Evolutionary conservation across 139 green algal species (phyloP).

Genomic region (Chlorella sp.): DNA sequence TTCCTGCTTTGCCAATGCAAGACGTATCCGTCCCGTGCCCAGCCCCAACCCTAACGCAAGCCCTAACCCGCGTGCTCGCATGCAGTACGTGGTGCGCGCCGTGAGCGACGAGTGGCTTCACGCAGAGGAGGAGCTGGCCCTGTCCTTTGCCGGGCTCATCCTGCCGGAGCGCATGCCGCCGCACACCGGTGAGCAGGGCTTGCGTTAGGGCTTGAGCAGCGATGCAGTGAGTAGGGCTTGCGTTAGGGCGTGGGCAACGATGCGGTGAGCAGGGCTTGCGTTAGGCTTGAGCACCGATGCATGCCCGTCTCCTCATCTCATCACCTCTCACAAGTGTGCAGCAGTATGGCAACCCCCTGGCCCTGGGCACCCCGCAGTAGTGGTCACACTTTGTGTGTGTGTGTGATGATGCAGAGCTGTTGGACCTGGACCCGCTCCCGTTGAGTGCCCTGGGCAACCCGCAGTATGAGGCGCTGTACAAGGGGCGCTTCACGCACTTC

Average conservation of each 20-base stretch:
- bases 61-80: neutral
- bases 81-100: constrained; percentile 60
- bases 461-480: constrained; percentile 72
- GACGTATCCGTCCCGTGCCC: too few species aligned
- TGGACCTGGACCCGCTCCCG: constrained; percentile 91
- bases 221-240: too few species aligned
- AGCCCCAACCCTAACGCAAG: neutral
- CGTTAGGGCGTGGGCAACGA: too few species aligned
- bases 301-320: too few species aligned
- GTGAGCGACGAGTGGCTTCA: constrained; percentile 73
- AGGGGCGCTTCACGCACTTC: constrained; percentile 72
- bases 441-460: constrained; percentile 69
- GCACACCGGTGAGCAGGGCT: constrained; percentile 28
- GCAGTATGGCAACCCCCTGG: too few species aligned
- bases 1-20: too few species aligned
- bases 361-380: too few species aligned
- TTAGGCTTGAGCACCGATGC: too few species aligned
- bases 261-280: too few species aligned
- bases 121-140: constrained; percentile 51
- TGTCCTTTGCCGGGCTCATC: constrained; percentile 70
- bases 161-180: constrained; percentile 62
- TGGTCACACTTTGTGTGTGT: neutral
- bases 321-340: too few species aligned
- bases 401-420: constrained; percentile 68
- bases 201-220: too few species aligned